Conservation (phyloP, 371 early-diverging fungal species). For the Capniomyces stellatus region DNA sequence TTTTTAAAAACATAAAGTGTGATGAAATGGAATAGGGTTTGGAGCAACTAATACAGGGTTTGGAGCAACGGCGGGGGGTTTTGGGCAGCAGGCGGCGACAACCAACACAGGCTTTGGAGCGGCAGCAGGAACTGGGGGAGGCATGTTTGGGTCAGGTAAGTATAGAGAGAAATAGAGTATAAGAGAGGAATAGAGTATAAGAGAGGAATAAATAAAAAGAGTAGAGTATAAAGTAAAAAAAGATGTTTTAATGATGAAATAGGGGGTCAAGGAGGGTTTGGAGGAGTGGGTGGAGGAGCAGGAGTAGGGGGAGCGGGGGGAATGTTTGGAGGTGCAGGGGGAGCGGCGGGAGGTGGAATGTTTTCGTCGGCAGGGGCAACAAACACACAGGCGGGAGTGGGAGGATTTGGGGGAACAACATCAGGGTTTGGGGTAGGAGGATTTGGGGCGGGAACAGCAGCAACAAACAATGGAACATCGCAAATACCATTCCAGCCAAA, state of each 20-base stretch:
- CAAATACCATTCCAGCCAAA: constrained; percentile 46
- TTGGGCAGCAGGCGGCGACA: constrained; percentile 3
- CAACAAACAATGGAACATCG: constrained; percentile 47
- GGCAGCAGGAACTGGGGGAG: neutral
- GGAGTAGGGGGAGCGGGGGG: neutral
- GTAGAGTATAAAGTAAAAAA: neutral
- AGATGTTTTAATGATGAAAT: neutral
- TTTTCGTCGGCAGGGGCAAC: constrained; percentile 6
- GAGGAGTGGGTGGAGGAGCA: neutral
- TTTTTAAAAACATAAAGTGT: no score
- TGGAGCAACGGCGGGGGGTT: constrained; percentile 3
- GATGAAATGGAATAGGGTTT: constrained; percentile 7
- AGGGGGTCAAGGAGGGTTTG: neutral
- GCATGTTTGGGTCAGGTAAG: neutral
- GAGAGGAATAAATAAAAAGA: neutral
- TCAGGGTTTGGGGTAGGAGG: constrained; percentile 6
- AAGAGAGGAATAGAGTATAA: neutral
- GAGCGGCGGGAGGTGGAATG: neutral
- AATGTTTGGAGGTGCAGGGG: neutral
- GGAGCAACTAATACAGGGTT: constrained; percentile 7
- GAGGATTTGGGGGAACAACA: constrained; percentile 7
- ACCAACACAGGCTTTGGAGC: constrained; percentile 1
- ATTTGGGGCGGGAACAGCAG: constrained; percentile 3
- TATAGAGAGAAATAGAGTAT: neutral
- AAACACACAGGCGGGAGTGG: constrained; percentile 6